Percentiles rank a stretch among this genome's conserved stretches.
These are phyloP conservation scores for Sclerotinia spermophila DNA, from an alignment of 2,329 filamentous ascomycete genomes.

Conservation along the genomic window DNA sequence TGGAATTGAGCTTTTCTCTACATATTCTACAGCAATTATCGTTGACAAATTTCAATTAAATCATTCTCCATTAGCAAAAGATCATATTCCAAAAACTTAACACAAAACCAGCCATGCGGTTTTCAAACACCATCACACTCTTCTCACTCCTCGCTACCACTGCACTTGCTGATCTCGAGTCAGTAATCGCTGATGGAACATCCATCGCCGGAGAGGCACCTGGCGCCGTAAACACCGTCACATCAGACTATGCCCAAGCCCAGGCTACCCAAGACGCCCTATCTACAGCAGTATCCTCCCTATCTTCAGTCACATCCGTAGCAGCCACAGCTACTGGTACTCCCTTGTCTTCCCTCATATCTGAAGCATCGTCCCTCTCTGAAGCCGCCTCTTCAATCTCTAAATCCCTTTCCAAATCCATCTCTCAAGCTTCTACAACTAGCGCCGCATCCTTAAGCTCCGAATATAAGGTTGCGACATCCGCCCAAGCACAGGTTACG, in stretches of 20 bases:
- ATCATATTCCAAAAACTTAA: background rate
- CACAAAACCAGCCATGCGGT: background rate
- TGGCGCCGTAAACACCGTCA: background rate
- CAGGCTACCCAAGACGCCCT: slow-evolving; percentile 4
- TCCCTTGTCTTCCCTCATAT: background rate
- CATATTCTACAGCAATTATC: background rate
- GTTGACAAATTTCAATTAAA: background rate
- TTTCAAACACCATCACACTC: background rate
- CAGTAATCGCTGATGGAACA: background rate
- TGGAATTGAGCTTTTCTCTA: background rate
- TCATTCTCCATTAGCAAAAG: background rate
- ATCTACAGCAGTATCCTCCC: slow-evolving; percentile 4
- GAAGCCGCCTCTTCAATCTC: background rate
- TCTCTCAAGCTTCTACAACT: background rate
- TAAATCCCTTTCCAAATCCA: background rate
- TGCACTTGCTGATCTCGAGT: background rate
- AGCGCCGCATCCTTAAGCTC: background rate
- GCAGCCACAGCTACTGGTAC: slow-evolving; percentile 2
- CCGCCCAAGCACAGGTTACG: background rate
- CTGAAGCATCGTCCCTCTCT: slow-evolving; percentile 4
- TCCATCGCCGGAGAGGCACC: background rate
- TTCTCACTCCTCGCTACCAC: slow-evolving; percentile 1
- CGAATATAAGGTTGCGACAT: background rate
- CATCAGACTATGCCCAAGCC: background rate
- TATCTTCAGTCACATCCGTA: background rate